These are phyloP conservation scores for Xylaria flabelliformis DNA, from an alignment of 495 filamentous ascomycete species.

Conservation along the genomic window DNA sequence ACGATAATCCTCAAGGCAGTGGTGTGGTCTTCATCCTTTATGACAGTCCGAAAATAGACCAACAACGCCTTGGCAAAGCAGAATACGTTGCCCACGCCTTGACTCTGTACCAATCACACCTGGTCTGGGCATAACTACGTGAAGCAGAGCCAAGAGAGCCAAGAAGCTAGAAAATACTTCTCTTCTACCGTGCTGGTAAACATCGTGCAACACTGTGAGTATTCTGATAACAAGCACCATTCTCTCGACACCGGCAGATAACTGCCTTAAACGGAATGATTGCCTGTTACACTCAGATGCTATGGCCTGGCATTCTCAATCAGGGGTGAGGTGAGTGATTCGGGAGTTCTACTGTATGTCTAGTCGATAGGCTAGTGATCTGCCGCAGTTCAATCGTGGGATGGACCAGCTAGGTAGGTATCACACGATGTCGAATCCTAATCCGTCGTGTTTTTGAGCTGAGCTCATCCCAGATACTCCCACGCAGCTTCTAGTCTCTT, in stretches of 20 bases:
- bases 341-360: neutral
- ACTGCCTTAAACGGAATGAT: slow-evolving; percentile 12
- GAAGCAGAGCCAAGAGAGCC: slow-evolving; percentile 9
- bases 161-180: neutral
- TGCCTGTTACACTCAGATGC: neutral
- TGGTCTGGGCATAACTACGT: slow-evolving; percentile 10
- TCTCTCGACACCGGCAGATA: neutral
- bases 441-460: slow-evolving; percentile 13
- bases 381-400: neutral
- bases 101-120: neutral
- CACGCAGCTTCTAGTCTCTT: slow-evolving; percentile 11
- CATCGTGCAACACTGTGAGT: neutral
- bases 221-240: neutral
- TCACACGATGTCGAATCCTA: slow-evolving; percentile 13
- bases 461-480: slow-evolving; percentile 1
- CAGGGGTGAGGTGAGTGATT: slow-evolving; percentile 1
- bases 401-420: slow-evolving; percentile 4
- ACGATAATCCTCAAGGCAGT: slow-evolving; percentile 5
- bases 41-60: slow-evolving; percentile 17
- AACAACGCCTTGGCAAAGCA: neutral
- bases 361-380: neutral
- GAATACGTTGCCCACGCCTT: neutral
- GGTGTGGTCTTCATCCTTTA: slow-evolving; percentile 11
- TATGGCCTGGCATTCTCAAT: neutral
- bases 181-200: neutral